Evolutionary conservation across 129 eudicot genomes (phyloP).

Genomic region (carrot (Daucus carota)): DNA sequence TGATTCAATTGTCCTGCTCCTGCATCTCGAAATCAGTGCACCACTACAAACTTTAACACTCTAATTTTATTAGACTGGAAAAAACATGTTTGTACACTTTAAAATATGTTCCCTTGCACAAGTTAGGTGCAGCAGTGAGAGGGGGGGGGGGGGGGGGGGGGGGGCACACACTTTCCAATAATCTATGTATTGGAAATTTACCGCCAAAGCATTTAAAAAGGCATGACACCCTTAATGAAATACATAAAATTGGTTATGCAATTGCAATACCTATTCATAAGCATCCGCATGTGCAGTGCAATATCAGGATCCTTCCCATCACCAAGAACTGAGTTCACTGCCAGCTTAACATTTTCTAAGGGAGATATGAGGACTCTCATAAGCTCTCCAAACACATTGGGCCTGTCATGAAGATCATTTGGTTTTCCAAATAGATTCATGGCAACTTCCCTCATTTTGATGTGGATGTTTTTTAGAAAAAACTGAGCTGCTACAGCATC

Average conservation of each 20-base stretch:
- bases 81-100: not conserved
- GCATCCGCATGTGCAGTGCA: constrained; percentile 90
- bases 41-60: not conserved
- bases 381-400: constrained; percentile 89
- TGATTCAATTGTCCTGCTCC: not conserved
- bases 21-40: not conserved
- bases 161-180: not conserved
- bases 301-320: constrained; percentile 76
- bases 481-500: constrained; percentile 94
- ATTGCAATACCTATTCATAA: constrained; percentile 66
- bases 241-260: not conserved
- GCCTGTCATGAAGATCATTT: constrained; percentile 45
- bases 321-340: constrained; percentile 57
- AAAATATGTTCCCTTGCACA: not conserved
- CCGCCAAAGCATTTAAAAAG: not conserved
- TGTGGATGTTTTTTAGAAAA: constrained; percentile 66
- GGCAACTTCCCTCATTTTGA: constrained; percentile 66
- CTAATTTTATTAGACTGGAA: not conserved
- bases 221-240: not conserved
- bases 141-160: no score
- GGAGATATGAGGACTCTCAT: constrained; percentile 75
- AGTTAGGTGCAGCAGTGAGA: not conserved
- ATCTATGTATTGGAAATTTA: not conserved
- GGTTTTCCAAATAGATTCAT: constrained; percentile 56
- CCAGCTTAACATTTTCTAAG: constrained; percentile 46